phyloP scores from a whole-genome alignment of 139 green algal species.

The Tetradesmus obliquus region DNA sequence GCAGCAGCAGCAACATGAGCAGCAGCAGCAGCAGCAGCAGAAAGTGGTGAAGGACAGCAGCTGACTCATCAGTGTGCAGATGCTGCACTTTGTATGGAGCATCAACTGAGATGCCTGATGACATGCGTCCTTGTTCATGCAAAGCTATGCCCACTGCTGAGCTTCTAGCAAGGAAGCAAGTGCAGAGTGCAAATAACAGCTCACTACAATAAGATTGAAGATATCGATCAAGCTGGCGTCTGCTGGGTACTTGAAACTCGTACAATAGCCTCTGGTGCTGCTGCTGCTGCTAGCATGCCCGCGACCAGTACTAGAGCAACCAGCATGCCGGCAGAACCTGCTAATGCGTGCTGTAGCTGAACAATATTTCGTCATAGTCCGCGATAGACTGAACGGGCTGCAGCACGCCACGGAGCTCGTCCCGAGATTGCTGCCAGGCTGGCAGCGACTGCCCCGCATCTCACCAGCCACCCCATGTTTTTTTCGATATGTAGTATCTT shows the following conservation, averaged over 20 bases:
- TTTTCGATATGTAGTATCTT: neutral
- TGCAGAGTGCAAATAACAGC: no score
- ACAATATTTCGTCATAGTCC: neutral
- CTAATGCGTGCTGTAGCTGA: neutral
- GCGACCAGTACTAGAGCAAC: neutral
- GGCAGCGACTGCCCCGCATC: neutral
- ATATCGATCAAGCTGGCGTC: neutral
- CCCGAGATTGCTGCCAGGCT: neutral
- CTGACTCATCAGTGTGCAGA: neutral
- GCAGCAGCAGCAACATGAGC: neutral
- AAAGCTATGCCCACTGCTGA: neutral
- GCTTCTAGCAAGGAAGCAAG: no score
- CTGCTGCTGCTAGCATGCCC: neutral
- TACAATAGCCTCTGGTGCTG: neutral
- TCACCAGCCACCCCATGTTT: neutral
- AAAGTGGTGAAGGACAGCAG: neutral
- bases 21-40: neutral
- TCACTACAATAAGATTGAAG: no score
- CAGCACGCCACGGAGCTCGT: neutral
- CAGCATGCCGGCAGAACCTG: neutral
- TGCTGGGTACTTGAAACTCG: neutral
- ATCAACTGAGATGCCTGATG: neutral
- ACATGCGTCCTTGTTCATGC: neutral
- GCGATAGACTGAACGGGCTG: neutral
- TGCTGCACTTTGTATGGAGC: neutral